Conservation (phyloP, 345 rosid species). For the Linum usitatissimum region DNA sequence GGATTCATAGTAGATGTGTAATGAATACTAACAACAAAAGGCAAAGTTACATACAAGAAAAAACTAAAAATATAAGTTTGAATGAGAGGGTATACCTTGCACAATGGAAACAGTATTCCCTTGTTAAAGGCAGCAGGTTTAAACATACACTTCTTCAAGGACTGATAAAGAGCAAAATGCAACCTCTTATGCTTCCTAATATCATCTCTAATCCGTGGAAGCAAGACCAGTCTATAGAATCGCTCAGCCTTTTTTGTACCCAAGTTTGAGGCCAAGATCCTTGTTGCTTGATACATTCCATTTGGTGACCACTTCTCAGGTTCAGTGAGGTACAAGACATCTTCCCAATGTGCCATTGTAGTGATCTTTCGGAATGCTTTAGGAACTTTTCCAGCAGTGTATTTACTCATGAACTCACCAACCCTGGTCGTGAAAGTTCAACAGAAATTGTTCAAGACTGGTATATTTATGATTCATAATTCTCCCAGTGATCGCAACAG, state of each 20-base stretch:
- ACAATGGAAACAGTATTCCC: conserved; percentile 80
- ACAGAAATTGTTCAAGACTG: not conserved
- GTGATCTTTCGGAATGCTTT: conserved; percentile 76
- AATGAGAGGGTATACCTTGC: conserved; percentile 45
- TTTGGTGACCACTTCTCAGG: conserved; percentile 96
- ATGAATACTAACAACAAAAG: not conserved
- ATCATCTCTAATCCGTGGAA: conserved; percentile 88
- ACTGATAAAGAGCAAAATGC: conserved; percentile 77
- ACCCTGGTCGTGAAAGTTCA: conserved; percentile 35
- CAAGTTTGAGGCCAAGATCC: conserved; percentile 75
- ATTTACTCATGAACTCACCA: conserved; percentile 62
- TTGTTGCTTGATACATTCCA: conserved; percentile 84
- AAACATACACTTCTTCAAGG: conserved; percentile 65
- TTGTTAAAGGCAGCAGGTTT: conserved; percentile 92
- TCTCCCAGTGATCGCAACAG: not conserved
- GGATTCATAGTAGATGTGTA: not conserved
- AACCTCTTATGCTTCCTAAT: conserved; percentile 66
- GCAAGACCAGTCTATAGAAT: conserved; percentile 68
- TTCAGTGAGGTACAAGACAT: conserved; percentile 70
- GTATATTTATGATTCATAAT: not conserved
- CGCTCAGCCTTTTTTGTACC: conserved; percentile 53
- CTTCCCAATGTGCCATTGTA: conserved; percentile 73
- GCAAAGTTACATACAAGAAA: not conserved
- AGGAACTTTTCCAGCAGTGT: conserved; percentile 79
- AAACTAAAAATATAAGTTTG: not conserved